Base-by-base conservation (phyloP, 2,329 filamentous ascomycete species). In the Fusarium gaditjirri region DNA sequence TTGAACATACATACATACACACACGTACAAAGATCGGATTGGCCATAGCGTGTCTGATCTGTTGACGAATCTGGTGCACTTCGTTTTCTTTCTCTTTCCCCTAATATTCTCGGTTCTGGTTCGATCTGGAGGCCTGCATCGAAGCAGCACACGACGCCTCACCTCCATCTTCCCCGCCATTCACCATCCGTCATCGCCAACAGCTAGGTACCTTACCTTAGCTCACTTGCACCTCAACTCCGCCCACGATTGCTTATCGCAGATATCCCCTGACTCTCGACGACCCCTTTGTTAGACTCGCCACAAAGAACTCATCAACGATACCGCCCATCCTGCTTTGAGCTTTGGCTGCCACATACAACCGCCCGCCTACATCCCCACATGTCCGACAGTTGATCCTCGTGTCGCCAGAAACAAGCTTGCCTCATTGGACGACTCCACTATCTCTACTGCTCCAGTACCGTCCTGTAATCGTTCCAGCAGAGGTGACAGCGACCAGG, bases 401-500 rank as follows among this genome's bases (percentile, higher is more conserved):
- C 75, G 75, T 77, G 68, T 77, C 68, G 74, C 66, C 68, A 73
- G 69, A 69, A 75, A 68, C 73, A 74, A 66, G 71, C 70, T 72
- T 67, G 74, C 70, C 66, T 76, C 67, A 76, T 77, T 76, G 75
- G 75, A 73, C 74, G 53, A 75, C 75, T 74, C 75, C 75, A 75
- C 75, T 71, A 68, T 69, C 59, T 73, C 61, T 68, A 65, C 65
- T 68, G 71, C 63, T 71, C 72, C 61, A 60, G 60, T 59, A 53
- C 70, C 64, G 70, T 70, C 58, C 68, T 74, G 66, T 64, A 72
- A 69, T 66, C 64, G 64, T 73, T 63, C 65, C 73, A 55, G 72
- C 23, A 68, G 58, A 61, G 46, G 57, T 66, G 59, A 58, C 64
- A 65, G 60, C 46, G 63, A 69, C 59, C 50, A 65, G 56, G 64